Evolutionary conservation across 129 eudicot species (phyloP).

Genomic region (Artemisia argyi): DNA sequence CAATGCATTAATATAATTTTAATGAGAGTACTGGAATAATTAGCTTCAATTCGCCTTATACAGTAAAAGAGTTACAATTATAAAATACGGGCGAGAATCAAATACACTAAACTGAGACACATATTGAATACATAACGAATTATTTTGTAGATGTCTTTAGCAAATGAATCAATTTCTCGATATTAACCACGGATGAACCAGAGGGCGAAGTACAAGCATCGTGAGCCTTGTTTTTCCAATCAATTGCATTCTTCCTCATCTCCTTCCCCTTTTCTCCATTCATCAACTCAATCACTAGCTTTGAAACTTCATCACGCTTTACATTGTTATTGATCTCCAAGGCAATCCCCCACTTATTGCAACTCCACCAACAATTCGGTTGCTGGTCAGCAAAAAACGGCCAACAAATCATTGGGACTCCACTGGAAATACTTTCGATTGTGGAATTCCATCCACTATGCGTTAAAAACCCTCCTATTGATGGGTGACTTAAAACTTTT

Average conservation of each 20-base stretch:
- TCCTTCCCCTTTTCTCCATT: conserved; percentile 30
- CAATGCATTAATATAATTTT: too few relatives aligned
- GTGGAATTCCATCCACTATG: conserved; percentile 47
- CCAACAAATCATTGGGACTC: conserved; percentile 46
- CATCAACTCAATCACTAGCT: conserved; percentile 43
- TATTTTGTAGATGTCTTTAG: conserved; percentile 16
- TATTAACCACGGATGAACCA: conserved; percentile 36
- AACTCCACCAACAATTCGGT: conserved; percentile 33
- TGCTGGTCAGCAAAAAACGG: conserved; percentile 39
- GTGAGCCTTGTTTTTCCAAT: conserved; percentile 38
- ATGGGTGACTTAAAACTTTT: conserved; percentile 32
- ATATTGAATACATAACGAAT: not conserved
- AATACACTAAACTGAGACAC: too few relatives aligned
- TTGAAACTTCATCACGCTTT: conserved; percentile 28
- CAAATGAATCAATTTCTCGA: conserved; percentile 27
- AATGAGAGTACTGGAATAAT: too few relatives aligned
- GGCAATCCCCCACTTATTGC: conserved; percentile 30
- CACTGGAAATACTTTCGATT: conserved; percentile 29
- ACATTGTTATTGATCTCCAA: conserved; percentile 34
- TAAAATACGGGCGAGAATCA: too few relatives aligned
- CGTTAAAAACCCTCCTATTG: conserved; percentile 33
- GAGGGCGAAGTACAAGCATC: conserved; percentile 25
- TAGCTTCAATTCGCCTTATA: too few relatives aligned
- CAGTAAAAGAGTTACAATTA: not conserved
- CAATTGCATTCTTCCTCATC: conserved; percentile 24